Conservation (phyloP, 2,329 filamentous ascomycete genomes). For the Ceratocystis smalleyi region DNA sequence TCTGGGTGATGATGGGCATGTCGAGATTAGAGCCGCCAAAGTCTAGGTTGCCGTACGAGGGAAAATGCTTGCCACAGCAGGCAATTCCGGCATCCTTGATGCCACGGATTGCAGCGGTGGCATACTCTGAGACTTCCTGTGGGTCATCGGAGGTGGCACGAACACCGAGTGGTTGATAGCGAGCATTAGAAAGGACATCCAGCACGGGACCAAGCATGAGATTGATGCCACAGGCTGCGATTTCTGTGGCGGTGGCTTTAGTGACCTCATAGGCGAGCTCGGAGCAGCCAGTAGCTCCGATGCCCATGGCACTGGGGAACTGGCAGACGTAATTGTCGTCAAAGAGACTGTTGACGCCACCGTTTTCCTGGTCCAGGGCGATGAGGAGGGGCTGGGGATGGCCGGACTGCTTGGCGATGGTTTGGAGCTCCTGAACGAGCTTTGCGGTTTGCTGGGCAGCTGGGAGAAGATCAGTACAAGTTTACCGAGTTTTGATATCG, state of each 20-base stretch:
- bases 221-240: conserved; percentile 87
- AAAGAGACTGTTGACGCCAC: conserved; percentile 89
- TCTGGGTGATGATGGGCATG: conserved; percentile 90
- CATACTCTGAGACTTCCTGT: conserved; percentile 85
- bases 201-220: conserved; percentile 87
- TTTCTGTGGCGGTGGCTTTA: conserved; percentile 82
- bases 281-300: conserved; percentile 78
- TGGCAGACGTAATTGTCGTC: conserved; percentile 93
- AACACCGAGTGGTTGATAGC: conserved; percentile 80
- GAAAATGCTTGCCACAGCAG: conserved; percentile 91
- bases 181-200: conserved; percentile 84
- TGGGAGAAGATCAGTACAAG: conserved; percentile 26
- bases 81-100: conserved; percentile 82
- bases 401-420: conserved; percentile 76
- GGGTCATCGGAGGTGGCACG: conserved; percentile 84
- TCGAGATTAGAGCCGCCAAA: conserved; percentile 83
- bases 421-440: conserved; percentile 81
- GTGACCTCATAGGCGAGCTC: conserved; percentile 80
- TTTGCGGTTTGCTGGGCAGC: conserved; percentile 80
- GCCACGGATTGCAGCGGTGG: conserved; percentile 77
- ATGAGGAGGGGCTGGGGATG: conserved; percentile 82
- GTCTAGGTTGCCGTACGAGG: conserved; percentile 87
- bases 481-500: background rate
- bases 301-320: conserved; percentile 91
- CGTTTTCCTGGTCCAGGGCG: conserved; percentile 92